Evolutionary conservation across 1,139 yeast genomes (phyloP), one percentile per base, ranked within the genome.

Genomic region (Sugiyamaella grinbergsii): DNA sequence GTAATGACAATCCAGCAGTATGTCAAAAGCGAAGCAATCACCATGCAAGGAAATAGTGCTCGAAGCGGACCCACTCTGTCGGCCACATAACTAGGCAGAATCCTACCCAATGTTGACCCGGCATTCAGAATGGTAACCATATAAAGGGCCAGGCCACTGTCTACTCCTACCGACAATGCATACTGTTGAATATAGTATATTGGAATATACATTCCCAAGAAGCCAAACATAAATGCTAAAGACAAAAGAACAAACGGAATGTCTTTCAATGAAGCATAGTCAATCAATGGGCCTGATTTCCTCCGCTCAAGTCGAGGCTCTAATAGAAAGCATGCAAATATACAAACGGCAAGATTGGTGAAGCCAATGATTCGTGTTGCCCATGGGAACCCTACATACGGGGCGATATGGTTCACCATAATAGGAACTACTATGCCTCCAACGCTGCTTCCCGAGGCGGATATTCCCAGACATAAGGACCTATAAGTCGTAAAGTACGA

Each of bases 371-470:
- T 51, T 10, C 72, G 55, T 6, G 62, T 50, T 1, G 70, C 54
- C 72, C 72, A 68, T 5, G 63, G 64, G 47, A 63, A 68, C 2
- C 72, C 72, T 3, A 69, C 53, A 11, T 45, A 38, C 8, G 59
- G 57, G 26, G 66, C 56, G 26, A 67, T 55, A 10, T 54, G 47
- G 23, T 61, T 60, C 4, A 63, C 55, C 54, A 64, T 57, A 33
- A 67, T 57, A 2, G 73, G 71, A 44, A 60, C 62, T 18, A 68
- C 51, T 10, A 66, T 51, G 16, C 71, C 73, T 3, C 71, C 72
- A 6, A 76, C 64, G n/a, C 85, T 81, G 2, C 84, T 75, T 0
- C 87, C 87, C 1, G 81, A 75, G 0, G 83, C 74, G 0, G 78
- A 76, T 1, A 82, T 57, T 2, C 85, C 83, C 5, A 74, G 65